phyloP scores from a whole-genome alignment of 2,329 filamentous ascomycete genomes.

The Chaetomium strumarium region DNA sequence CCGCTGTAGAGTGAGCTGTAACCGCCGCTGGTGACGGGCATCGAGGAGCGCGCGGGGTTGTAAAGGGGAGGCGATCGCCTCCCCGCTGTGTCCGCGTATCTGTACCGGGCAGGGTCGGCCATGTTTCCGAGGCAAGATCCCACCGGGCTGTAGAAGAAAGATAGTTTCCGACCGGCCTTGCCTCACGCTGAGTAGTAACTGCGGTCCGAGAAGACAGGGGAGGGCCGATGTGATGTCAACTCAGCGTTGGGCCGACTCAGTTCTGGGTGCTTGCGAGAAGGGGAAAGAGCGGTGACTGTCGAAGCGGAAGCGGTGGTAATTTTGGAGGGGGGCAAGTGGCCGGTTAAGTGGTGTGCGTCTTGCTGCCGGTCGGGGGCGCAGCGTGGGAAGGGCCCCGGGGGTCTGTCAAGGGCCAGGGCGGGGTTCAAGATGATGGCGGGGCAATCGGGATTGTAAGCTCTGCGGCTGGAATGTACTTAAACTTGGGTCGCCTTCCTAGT shows the following conservation, averaged over 20 bases:
- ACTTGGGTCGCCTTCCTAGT: background rate
- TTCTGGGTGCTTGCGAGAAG: background rate
- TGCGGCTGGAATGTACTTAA: background rate
- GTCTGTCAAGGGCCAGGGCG: conserved; percentile 10
- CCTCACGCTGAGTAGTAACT: background rate
- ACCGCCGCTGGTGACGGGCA: conserved; percentile 44
- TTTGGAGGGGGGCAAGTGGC: conserved; percentile 9
- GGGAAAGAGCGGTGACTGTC: conserved; percentile 13
- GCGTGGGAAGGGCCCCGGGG: conserved; percentile 4
- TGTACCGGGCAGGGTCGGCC: conserved; percentile 23
- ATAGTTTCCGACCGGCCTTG: background rate
- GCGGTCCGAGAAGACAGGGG: background rate
- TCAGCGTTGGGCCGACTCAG: conserved; percentile 1
- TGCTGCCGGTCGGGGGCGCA: conserved; percentile 15
- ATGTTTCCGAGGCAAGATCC: conserved; percentile 14
- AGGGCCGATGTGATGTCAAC: background rate
- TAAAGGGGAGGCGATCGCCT: conserved; percentile 28
- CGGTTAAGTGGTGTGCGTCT: conserved; percentile 8
- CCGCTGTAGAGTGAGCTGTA: conserved; percentile 46
- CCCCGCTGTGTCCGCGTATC: conserved; percentile 18
- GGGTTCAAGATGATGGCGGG: conserved; percentile 15
- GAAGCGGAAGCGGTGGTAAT: conserved; percentile 8
- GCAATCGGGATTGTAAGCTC: conserved; percentile 5
- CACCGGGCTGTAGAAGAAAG: background rate
- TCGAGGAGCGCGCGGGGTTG: conserved; percentile 48